Percentiles rank a stretch among this genome's conserved stretches.
Conservation (phyloP, 495 filamentous ascomycete genomes). For the Penicillium turbatum region DNA sequence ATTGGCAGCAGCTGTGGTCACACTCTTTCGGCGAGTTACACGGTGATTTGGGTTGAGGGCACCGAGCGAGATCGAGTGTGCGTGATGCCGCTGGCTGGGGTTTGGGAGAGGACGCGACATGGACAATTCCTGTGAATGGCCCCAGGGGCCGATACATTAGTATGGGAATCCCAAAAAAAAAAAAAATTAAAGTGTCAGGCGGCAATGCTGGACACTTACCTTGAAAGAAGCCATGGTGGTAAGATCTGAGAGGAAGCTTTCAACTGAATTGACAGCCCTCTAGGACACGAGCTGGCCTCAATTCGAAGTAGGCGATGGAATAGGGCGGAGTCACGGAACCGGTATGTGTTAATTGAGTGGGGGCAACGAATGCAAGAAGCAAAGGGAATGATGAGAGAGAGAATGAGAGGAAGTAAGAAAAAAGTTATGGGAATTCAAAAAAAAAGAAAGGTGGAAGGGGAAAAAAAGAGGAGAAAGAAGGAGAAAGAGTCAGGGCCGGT, state of each 20-base stretch:
- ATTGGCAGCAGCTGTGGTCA: slow-evolving; percentile 70
- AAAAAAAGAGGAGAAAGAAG: slow-evolving; percentile 22
- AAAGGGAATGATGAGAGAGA: slow-evolving; percentile 9
- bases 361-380: slow-evolving; percentile 12
- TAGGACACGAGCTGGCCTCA: slow-evolving; percentile 18
- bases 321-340: slow-evolving; percentile 16
- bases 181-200: not conserved
- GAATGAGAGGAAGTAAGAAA: slow-evolving; percentile 11
- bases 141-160: slow-evolving; percentile 21
- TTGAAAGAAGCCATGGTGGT: slow-evolving; percentile 47
- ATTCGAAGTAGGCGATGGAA: slow-evolving; percentile 25
- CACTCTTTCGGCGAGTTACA: slow-evolving; percentile 90
- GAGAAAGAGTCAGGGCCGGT: slow-evolving; percentile 22
- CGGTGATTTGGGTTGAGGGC: slow-evolving; percentile 77
- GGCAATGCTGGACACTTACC: slow-evolving; percentile 21
- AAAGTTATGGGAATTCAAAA: slow-evolving; percentile 9
- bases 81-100: slow-evolving; percentile 65
- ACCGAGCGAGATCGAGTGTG: slow-evolving; percentile 75
- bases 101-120: slow-evolving; percentile 44
- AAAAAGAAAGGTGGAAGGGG: slow-evolving; percentile 20
- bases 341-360: slow-evolving; percentile 1
- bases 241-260: slow-evolving; percentile 28
- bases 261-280: slow-evolving; percentile 35
- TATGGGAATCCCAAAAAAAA: not conserved
- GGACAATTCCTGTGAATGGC: slow-evolving; percentile 39